Conservation (phyloP, 108 stramenopile genomes). For the Cyclotella choctawhatcheeana region DNA sequence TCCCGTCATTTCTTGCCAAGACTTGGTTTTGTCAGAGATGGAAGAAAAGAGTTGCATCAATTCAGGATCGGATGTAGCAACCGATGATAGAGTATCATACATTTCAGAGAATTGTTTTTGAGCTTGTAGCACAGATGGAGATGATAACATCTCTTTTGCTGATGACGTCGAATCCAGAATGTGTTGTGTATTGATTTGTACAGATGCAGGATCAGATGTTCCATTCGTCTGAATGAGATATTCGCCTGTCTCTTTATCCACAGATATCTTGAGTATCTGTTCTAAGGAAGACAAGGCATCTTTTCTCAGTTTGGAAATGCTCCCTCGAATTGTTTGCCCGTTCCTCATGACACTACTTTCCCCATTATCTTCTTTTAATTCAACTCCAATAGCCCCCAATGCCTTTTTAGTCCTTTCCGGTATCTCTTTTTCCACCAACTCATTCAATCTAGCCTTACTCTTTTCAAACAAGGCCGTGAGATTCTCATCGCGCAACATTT, state of each 20-base stretch:
- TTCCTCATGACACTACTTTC: slow-evolving; percentile 3
- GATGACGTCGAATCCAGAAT: slow-evolving; percentile 7
- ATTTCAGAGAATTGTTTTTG: slow-evolving; percentile 67
- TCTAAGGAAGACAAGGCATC: slow-evolving; percentile 60
- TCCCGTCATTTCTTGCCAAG: slow-evolving; percentile 87
- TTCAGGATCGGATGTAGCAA: slow-evolving; percentile 75
- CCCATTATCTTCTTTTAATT: slow-evolving; percentile 41
- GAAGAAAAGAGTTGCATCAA: slow-evolving; percentile 66
- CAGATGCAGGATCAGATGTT: background rate
- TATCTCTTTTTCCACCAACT: slow-evolving; percentile 69
- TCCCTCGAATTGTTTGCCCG: slow-evolving; percentile 18
- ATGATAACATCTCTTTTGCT: slow-evolving; percentile 5
- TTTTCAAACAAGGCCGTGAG: slow-evolving; percentile 71
- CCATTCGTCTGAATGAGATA: slow-evolving; percentile 22
- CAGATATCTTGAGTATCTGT: slow-evolving; percentile 29
- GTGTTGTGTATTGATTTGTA: slow-evolving; percentile 27
- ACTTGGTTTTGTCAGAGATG: slow-evolving; percentile 75
- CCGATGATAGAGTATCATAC: slow-evolving; percentile 71
- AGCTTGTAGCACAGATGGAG: slow-evolving; percentile 17
- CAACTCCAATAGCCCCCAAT: slow-evolving; percentile 67
- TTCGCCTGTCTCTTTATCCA: slow-evolving; percentile 11
- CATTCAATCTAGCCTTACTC: slow-evolving; percentile 66
- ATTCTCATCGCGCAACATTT: slow-evolving; percentile 86
- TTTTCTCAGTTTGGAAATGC: slow-evolving; percentile 62
- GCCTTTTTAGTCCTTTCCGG: slow-evolving; percentile 62